These are phyloP conservation scores for Hericium coralloides DNA, from an alignment of 768 basidiomycete genomes.

Conservation along the genomic window DNA sequence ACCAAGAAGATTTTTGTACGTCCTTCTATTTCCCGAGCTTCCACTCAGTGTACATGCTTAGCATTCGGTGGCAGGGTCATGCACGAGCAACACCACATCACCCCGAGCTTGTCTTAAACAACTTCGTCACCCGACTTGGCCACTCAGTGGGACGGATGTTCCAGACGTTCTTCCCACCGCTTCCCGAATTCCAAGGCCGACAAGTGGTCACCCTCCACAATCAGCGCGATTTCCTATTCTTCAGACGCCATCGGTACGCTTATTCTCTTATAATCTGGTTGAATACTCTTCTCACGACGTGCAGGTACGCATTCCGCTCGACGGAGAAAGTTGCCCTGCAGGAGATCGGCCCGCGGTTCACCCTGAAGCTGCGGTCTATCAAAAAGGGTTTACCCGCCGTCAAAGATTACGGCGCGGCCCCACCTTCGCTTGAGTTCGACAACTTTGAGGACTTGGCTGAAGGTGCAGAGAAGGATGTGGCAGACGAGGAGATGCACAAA, in stretches of 20 bases:
- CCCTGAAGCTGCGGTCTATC: conserved; percentile 84
- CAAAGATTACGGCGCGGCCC: conserved; percentile 53
- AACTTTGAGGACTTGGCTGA: conserved; percentile 22
- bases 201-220: conserved; percentile 98
- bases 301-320: conserved; percentile 86
- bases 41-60: neutral
- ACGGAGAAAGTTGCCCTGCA: conserved; percentile 87
- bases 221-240: conserved; percentile 96
- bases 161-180: conserved; percentile 90
- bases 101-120: conserved; percentile 92
- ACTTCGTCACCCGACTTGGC: conserved; percentile 89
- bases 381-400: conserved; percentile 85
- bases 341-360: conserved; percentile 97
- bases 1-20: conserved; percentile 80
- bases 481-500: neutral
- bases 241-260: conserved; percentile 83
- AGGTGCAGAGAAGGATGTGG: conserved; percentile 12
- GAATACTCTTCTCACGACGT: conserved; percentile 1
- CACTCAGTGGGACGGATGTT: conserved; percentile 92
- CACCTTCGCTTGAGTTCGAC: conserved; percentile 48
- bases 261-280: neutral
- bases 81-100: conserved; percentile 87
- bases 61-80: conserved; percentile 52
- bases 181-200: conserved; percentile 91
- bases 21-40: neutral